phyloP scores from a whole-genome alignment of 164 flowering plant genomes.

The Aristolochia californica region DNA sequence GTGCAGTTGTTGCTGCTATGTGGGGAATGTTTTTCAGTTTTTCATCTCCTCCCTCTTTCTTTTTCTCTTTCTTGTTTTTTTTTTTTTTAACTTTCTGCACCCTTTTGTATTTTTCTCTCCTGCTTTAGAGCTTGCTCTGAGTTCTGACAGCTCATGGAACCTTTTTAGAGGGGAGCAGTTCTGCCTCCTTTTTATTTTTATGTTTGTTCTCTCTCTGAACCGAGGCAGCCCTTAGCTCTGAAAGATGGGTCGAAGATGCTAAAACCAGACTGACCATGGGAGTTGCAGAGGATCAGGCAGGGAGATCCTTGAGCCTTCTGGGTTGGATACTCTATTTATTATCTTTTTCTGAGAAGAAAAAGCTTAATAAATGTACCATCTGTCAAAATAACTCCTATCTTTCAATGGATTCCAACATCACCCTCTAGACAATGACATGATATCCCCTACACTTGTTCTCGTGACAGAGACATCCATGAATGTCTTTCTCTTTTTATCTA shows the following conservation, averaged over 20 bases:
- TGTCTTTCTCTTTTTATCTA: not conserved
- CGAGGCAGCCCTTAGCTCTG: not conserved
- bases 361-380: slow-evolving; percentile 5
- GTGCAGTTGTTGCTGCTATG: not conserved
- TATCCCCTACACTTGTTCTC: not conserved
- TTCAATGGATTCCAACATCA: not conserved
- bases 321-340: not conserved
- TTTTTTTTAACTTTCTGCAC: no score
- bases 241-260: not conserved
- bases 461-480: slow-evolving; percentile 1
- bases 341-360: not conserved
- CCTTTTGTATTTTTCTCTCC: not conserved
- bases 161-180: not conserved
- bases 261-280: slow-evolving; percentile 1
- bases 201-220: not conserved
- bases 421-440: slow-evolving; percentile 3
- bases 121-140: slow-evolving; percentile 1
- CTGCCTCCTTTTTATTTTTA: not conserved
- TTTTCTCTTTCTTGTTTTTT: not conserved
- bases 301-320: not conserved
- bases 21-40: not conserved
- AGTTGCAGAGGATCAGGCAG: slow-evolving; percentile 1
- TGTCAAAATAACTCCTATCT: slow-evolving; percentile 5
- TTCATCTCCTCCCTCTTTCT: not conserved
- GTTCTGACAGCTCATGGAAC: slow-evolving; percentile 10